Evolutionary conservation across 1,284 basidiomycete genomes (phyloP).

Genomic region (Erythrobasidium hasegawianum): DNA sequence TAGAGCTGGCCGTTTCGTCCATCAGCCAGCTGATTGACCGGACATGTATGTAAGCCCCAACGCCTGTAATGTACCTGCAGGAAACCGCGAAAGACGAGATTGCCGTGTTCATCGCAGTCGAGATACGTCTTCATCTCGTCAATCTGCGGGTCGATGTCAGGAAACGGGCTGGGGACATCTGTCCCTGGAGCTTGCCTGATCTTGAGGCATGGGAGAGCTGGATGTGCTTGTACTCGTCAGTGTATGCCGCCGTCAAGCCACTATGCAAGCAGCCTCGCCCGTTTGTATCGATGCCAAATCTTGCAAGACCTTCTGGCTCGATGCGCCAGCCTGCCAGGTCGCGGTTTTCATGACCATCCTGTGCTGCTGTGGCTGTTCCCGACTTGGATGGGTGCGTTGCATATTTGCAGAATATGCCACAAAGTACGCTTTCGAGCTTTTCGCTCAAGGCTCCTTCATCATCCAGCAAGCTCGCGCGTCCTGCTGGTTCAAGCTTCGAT

Average conservation of each 20-base stretch:
- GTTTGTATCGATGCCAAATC: slow-evolving; percentile 71
- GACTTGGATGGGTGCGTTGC: slow-evolving; percentile 54
- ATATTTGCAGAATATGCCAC: slow-evolving; percentile 51
- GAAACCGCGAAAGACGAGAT: slow-evolving; percentile 70
- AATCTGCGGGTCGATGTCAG: neutral
- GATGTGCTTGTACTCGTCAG: no score
- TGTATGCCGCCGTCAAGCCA: no score
- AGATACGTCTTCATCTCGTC: slow-evolving; percentile 69
- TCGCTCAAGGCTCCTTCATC: slow-evolving; percentile 64
- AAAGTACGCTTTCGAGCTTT: slow-evolving; percentile 71
- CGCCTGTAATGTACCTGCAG: slow-evolving; percentile 49
- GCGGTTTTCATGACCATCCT: neutral
- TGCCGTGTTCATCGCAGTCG: slow-evolving; percentile 66
- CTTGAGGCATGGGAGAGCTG: slow-evolving; percentile 60
- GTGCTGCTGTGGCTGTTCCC: neutral
- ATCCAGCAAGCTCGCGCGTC: slow-evolving; percentile 57
- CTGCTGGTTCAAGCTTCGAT: neutral
- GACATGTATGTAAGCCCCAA: neutral
- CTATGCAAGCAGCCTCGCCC: no score
- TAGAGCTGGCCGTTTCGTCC: slow-evolving; percentile 56
- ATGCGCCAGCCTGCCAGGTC: slow-evolving; percentile 53
- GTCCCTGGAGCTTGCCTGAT: slow-evolving; percentile 55
- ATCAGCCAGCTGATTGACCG: neutral
- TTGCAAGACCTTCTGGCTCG: slow-evolving; percentile 62
- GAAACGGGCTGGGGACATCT: neutral